Conservation (phyloP, 169 alveolate species). For the Plasmodium vivax region DNA sequence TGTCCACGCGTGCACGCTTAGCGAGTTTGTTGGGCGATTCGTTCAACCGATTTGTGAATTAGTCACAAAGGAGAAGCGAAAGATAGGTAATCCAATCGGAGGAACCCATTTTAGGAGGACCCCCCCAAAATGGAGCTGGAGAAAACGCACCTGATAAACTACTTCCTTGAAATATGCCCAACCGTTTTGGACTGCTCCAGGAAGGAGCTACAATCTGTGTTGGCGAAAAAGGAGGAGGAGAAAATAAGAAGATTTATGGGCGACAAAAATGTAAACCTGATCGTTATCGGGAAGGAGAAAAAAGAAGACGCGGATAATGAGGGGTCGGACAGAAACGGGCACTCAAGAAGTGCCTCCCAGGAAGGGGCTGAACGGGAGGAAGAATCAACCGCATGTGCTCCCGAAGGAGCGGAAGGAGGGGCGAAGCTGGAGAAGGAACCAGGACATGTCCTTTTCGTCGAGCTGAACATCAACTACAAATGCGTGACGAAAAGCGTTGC, state of each 20-base stretch:
- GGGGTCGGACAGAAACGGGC: slow-evolving; percentile 5
- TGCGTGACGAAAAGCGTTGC: slow-evolving; percentile 71
- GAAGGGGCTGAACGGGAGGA: neutral
- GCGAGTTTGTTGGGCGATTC: neutral
- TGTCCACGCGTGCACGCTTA: neutral
- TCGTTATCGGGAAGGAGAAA: slow-evolving; percentile 84
- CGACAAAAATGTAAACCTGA: slow-evolving; percentile 81
- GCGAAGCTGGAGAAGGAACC: slow-evolving; percentile 20
- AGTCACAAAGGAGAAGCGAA: neutral
- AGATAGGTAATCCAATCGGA: neutral
- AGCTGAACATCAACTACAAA: slow-evolving; percentile 58
- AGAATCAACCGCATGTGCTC: neutral
- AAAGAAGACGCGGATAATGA: slow-evolving; percentile 31
- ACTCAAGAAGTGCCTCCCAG: slow-evolving; percentile 14
- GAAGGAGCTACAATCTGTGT: slow-evolving; percentile 82
- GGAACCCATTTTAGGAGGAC: neutral
- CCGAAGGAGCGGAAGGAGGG: neutral
- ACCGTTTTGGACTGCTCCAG: slow-evolving; percentile 86
- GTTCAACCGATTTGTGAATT: neutral
- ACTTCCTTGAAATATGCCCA: slow-evolving; percentile 86
- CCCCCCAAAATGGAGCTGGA: slow-evolving; percentile 78
- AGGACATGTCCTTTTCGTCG: slow-evolving; percentile 50
- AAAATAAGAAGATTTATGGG: slow-evolving; percentile 79
- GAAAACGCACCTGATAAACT: slow-evolving; percentile 84
- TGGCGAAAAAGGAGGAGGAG: slow-evolving; percentile 82